A percentile compares a stretch with the other conserved stretches of the same genome.
Evolutionary conservation across 768 basidiomycete species (phyloP).

Genomic region (Phaeotremella fagi): DNA sequence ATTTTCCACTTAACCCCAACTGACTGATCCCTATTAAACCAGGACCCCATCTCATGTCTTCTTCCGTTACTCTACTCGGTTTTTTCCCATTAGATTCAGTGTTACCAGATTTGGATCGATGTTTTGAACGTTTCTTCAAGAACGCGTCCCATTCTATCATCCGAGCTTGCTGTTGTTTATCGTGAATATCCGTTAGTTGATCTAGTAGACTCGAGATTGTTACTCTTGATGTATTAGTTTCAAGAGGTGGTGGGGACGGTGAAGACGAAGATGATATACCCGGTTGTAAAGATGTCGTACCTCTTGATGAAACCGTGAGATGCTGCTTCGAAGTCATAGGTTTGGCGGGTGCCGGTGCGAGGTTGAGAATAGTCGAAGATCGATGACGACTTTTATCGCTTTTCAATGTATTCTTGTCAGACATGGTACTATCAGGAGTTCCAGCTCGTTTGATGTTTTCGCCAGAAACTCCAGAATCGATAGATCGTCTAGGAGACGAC

Average conservation of each 20-base stretch:
- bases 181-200: slow-evolving; percentile 75
- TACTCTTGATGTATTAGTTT: slow-evolving; percentile 7
- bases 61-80: slow-evolving; percentile 57
- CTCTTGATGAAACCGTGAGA: slow-evolving; percentile 38
- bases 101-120: slow-evolving; percentile 23
- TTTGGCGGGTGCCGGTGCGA: slow-evolving; percentile 36
- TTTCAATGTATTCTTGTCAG: not conserved
- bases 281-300: slow-evolving; percentile 25
- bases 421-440: not conserved
- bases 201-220: slow-evolving; percentile 69
- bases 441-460: not conserved
- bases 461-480: slow-evolving; percentile 15
- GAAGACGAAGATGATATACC: slow-evolving; percentile 5
- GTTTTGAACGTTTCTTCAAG: slow-evolving; percentile 58
- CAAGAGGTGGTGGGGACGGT: not conserved
- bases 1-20: slow-evolving; percentile 65
- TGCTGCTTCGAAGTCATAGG: slow-evolving; percentile 34
- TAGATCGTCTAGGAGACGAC: slow-evolving; percentile 17
- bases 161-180: slow-evolving; percentile 59
- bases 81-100: slow-evolving; percentile 46
- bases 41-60: slow-evolving; percentile 73
- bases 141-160: slow-evolving; percentile 85
- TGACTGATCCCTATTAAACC: slow-evolving; percentile 88
- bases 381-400: slow-evolving; percentile 18
- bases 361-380: slow-evolving; percentile 21